A percentile compares a stretch with the other conserved stretches of the same genome.
phyloP scores from a whole-genome alignment of 805 yeast species.

The Zygosaccharomyces bisporus region DNA sequence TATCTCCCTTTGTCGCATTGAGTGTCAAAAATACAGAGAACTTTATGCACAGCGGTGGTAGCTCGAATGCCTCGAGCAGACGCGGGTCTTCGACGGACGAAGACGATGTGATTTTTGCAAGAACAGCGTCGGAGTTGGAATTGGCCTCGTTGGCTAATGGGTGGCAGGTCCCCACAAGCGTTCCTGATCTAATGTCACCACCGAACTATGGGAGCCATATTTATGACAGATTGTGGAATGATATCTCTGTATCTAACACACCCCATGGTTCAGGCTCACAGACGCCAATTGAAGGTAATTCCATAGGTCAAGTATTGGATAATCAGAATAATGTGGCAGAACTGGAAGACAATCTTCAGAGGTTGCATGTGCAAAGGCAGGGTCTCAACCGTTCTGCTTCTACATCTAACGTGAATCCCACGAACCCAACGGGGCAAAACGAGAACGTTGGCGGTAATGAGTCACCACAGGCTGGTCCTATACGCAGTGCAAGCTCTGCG shows the following conservation, averaged over 20 bases:
- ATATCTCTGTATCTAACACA: slow-evolving; percentile 39
- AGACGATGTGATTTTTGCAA: slow-evolving; percentile 41
- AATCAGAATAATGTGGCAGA: slow-evolving; percentile 31
- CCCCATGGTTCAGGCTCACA: slow-evolving; percentile 33
- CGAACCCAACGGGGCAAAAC: neutral
- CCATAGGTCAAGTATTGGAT: slow-evolving; percentile 23
- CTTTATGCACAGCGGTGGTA: slow-evolving; percentile 11
- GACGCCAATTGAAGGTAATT: slow-evolving; percentile 28
- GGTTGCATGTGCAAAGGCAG: slow-evolving; percentile 20
- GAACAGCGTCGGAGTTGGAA: slow-evolving; percentile 34
- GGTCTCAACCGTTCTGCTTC: slow-evolving; percentile 1
- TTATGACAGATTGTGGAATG: slow-evolving; percentile 76
- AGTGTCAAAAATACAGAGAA: slow-evolving; percentile 27
- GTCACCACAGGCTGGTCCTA: neutral
- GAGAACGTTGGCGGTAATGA: neutral
- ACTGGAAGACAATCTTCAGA: slow-evolving; percentile 30
- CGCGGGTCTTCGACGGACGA: slow-evolving; percentile 18
- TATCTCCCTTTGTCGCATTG: slow-evolving; percentile 78
- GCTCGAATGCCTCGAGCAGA: slow-evolving; percentile 14
- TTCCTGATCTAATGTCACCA: slow-evolving; percentile 63
- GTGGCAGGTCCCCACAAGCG: slow-evolving; percentile 20
- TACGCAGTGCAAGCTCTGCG: neutral
- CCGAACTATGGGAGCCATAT: slow-evolving; percentile 80
- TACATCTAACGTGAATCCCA: slow-evolving; percentile 2
- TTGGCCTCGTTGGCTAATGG: slow-evolving; percentile 18